Percentiles rank a stretch among this genome's conserved stretches.
Conservation (phyloP, 441 rosid genomes). For the Adansonia gregorii region DNA sequence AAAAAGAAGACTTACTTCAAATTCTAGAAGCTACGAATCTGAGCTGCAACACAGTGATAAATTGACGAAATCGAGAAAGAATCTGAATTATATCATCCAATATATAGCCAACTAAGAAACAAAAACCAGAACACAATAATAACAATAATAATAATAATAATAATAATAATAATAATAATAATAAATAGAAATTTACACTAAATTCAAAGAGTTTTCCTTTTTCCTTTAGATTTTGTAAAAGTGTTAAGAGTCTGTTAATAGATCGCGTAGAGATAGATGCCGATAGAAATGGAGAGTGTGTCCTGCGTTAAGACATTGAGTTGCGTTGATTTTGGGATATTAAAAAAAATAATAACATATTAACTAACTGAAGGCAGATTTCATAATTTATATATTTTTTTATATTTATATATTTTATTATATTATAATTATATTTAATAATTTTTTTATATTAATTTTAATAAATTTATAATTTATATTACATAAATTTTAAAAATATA, state of each 20-base stretch:
- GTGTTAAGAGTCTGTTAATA: conserved; percentile 26
- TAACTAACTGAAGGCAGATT: no score
- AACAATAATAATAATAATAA: no score
- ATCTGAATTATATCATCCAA: neutral
- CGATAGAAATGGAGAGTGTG: conserved; percentile 34
- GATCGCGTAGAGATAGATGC: conserved; percentile 41
- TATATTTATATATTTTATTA: no score
- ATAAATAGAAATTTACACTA: no score
- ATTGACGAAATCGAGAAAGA: neutral
- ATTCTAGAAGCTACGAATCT: conserved; percentile 36
- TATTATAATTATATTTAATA: no score
- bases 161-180: neutral
- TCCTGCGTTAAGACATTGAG: conserved; percentile 31
- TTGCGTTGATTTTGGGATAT: conserved; percentile 28
- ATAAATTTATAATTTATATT: no score
- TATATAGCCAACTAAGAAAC: neutral
- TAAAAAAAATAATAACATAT: neutral
- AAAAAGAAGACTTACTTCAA: conserved; percentile 31
- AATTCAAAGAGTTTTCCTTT: neutral
- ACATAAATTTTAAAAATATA: no score
- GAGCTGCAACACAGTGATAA: conserved; percentile 21
- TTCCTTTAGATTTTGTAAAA: neutral
- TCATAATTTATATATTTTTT: no score
- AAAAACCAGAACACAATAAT: neutral
- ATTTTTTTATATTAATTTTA: no score